Conservation (phyloP, 2,329 filamentous ascomycete genomes). For the Pestalotiopsis fici region DNA sequence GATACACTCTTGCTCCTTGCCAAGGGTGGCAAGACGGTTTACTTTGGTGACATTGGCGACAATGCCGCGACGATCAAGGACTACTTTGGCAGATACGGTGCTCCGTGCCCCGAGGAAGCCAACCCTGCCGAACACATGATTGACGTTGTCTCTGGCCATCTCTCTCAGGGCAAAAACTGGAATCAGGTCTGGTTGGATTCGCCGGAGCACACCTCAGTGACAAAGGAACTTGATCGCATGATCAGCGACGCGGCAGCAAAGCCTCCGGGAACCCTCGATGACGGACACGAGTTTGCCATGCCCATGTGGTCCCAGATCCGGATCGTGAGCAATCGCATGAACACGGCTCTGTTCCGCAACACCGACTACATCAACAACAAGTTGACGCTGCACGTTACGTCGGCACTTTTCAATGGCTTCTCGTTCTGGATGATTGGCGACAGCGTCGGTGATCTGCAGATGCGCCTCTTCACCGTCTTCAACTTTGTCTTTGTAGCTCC, state of each 20-base stretch:
- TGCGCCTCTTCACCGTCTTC: slow-evolving; percentile 61
- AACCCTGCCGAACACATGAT: slow-evolving; percentile 82
- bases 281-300: slow-evolving; percentile 9
- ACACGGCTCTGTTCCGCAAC: slow-evolving; percentile 65
- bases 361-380: slow-evolving; percentile 68
- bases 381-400: slow-evolving; percentile 53
- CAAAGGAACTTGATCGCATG: slow-evolving; percentile 8
- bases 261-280: slow-evolving; percentile 7
- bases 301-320: slow-evolving; percentile 63
- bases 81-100: slow-evolving; percentile 70
- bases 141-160: slow-evolving; percentile 52
- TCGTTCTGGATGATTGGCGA: slow-evolving; percentile 61
- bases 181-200: slow-evolving; percentile 71
- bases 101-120: slow-evolving; percentile 58
- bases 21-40: slow-evolving; percentile 66
- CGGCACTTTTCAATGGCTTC: slow-evolving; percentile 62
- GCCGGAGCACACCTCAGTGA: slow-evolving; percentile 41
- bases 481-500: slow-evolving; percentile 65
- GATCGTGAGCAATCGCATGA: slow-evolving; percentile 65
- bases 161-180: slow-evolving; percentile 58
- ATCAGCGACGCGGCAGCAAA: slow-evolving; percentile 4
- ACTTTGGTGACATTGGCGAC: slow-evolving; percentile 67
- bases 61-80: slow-evolving; percentile 53
- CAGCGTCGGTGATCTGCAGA: slow-evolving; percentile 50
- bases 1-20: slow-evolving; percentile 66